Percentiles rank a stretch among this genome's conserved stretches.
Conservation (phyloP, 139 green algal species). For the Picochlorum sp. region DNA sequence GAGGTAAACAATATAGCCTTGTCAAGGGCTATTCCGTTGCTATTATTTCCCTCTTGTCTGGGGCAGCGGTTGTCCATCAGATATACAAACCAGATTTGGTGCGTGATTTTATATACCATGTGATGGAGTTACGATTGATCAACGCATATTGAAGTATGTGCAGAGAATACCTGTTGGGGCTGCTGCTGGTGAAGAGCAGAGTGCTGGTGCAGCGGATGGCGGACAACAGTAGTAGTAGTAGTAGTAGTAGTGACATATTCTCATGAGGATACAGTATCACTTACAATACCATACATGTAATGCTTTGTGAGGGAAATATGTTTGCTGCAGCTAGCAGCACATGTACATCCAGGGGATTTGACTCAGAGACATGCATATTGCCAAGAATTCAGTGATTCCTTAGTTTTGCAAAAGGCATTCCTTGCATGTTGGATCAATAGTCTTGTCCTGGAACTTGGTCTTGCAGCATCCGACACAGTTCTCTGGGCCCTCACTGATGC, state of each 20-base stretch:
- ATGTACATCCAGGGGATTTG: neutral
- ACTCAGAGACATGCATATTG: too few species aligned
- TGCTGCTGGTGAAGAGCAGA: neutral
- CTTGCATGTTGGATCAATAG: neutral
- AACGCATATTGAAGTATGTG: neutral
- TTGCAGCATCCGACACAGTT: neutral
- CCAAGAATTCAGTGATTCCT: neutral
- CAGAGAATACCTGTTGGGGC: neutral
- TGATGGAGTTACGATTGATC: neutral
- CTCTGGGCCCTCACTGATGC: neutral
- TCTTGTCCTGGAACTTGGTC: neutral
- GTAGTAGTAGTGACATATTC: too few species aligned
- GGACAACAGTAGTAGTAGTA: too few species aligned
- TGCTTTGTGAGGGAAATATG: neutral
- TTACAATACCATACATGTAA: neutral
- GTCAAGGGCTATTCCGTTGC: conserved; percentile 62
- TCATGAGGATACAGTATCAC: neutral
- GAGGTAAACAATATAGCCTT: neutral
- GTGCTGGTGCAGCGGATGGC: neutral
- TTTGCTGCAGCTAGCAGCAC: neutral
- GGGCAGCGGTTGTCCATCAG: conserved; percentile 71
- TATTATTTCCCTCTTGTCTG: conserved; percentile 61
- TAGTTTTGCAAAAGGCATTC: neutral
- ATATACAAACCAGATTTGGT: conserved; percentile 74
- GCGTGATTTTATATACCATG: neutral